Evolutionary conservation across 441 rosid species (phyloP).

Genomic region (Mallotus repandus): DNA sequence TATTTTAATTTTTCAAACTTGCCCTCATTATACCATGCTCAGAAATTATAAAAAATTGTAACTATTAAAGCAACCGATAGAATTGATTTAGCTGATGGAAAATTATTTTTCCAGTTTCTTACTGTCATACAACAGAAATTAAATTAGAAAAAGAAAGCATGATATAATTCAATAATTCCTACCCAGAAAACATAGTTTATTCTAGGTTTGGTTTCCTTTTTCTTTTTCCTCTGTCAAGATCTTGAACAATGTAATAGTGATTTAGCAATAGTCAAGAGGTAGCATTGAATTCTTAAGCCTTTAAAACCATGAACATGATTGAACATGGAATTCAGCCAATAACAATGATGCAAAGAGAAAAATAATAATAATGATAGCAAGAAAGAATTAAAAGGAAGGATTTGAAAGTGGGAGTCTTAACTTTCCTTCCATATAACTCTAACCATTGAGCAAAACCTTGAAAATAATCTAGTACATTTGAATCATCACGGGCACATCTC

Average conservation of each 20-base stretch:
- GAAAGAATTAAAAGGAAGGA: not conserved
- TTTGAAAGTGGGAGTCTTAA: not conserved
- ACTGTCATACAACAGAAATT: not conserved
- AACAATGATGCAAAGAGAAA: not conserved
- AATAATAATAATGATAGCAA: not conserved
- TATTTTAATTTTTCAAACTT: not conserved
- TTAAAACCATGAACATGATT: not conserved
- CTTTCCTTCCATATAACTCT: not conserved
- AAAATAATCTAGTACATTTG: not conserved
- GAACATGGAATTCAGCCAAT: not conserved
- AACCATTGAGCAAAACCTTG: not conserved
- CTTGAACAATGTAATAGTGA: not conserved
- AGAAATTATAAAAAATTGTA: not conserved
- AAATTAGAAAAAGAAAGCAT: not conserved
- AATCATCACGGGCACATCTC: not conserved
- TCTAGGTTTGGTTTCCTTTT: not conserved
- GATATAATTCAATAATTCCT: not conserved
- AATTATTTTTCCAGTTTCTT: not conserved
- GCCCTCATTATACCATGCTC: not conserved
- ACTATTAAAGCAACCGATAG: not conserved
- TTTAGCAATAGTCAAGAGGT: not conserved
- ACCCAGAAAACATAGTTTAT: not conserved
- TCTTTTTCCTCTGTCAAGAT: not conserved
- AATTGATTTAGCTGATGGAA: not conserved
- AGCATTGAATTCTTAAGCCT: not conserved